A percentile compares a stretch with the other conserved stretches of the same genome.
phyloP scores from a whole-genome alignment of 2,329 filamentous ascomycete genomes.

The Akanthomyces uredinophilus region DNA sequence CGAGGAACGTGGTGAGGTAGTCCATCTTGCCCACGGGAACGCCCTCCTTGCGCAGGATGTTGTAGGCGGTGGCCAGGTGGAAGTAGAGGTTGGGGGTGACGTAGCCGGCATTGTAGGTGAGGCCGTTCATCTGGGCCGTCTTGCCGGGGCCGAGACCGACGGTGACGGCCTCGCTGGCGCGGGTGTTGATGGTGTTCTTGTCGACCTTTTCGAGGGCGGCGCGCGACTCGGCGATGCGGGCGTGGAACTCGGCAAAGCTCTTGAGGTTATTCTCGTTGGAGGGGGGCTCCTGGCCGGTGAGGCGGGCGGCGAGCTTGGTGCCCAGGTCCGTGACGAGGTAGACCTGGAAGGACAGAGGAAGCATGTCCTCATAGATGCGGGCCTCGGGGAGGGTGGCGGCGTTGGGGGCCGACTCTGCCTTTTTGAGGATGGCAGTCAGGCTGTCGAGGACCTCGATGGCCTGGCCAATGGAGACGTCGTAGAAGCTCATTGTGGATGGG shows the following conservation, averaged over 20 bases:
- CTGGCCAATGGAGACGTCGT: constrained; percentile 33
- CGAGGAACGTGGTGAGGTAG: constrained; percentile 38
- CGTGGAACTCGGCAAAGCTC: constrained; percentile 31
- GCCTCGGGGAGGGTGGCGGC: constrained; percentile 28
- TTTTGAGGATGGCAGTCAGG: constrained; percentile 31
- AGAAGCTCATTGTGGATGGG: constrained; percentile 32
- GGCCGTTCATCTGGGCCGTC: constrained; percentile 21
- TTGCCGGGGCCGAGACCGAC: constrained; percentile 28
- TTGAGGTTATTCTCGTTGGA: constrained; percentile 22
- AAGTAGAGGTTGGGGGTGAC: constrained; percentile 59
- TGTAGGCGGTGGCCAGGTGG: constrained; percentile 55
- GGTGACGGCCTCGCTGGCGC: constrained; percentile 24
- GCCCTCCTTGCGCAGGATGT: constrained; percentile 55
- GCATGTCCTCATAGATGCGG: constrained; percentile 38
- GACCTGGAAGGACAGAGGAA: constrained; percentile 38
- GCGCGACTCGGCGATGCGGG: constrained; percentile 29
- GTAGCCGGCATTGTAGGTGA: constrained; percentile 43
- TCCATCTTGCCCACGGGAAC: constrained; percentile 58
- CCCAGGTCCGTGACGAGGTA: constrained; percentile 26
- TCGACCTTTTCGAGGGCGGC: constrained; percentile 29
- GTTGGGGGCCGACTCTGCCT: constrained; percentile 30
- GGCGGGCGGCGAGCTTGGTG: constrained; percentile 30
- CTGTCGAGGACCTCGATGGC: constrained; percentile 28
- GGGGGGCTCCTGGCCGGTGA: constrained; percentile 27
- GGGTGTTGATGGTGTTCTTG: constrained; percentile 29